Evolutionary conservation across 2,329 filamentous ascomycete species (phyloP), one percentile per base, ranked within the genome.

Genomic region (Zasmidium angulare): DNA sequence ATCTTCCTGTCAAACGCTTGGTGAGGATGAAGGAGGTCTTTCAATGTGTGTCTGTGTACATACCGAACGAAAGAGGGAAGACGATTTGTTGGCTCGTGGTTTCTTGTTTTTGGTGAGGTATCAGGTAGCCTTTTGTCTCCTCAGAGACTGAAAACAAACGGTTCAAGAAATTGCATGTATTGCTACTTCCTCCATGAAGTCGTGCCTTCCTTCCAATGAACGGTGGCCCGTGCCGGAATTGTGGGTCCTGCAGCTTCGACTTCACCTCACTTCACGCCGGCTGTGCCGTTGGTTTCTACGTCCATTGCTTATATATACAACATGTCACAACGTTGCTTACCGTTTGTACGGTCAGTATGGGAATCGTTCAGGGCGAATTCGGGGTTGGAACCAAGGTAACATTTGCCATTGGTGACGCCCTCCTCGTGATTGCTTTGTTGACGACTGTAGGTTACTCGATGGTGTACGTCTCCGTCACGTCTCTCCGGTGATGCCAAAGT

Each of bases 321-420:
- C 2, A 68, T 68, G 67, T 66, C 58, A 47, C 56, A 59, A 21
- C 64, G 65, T 17, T 63, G 67, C 22, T 50, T 72, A 11, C 68
- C 68, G 2, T 73, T 73, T 51, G 71, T 73, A 11, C 53, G 67
- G 52, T 72, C 70, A 2, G 71, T 73, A 19, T 69, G 70, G 65
- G 65, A 71, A 55, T 93, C 90, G 1, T 97, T 97, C 75, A 86
- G 90, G 78, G 84, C 85, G 66, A 89, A 91, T 64, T 96, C 92
- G 3, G 93, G 93, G 6, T 78, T 98, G 20, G 93, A 97, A 75
- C 91, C 91, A 73, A 89, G 90, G 93, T 96, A 79, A 14, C 29
- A 36, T 36, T 36, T 36, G 54, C 36, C 20, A 19, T 47, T 51
- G 23, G 29, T 7, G 29, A 36, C 29, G 29, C n/a, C n/a, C n/a